phyloP scores from a whole-genome alignment of 352 stramenopile species.

The Stramenopiles sp. region DNA sequence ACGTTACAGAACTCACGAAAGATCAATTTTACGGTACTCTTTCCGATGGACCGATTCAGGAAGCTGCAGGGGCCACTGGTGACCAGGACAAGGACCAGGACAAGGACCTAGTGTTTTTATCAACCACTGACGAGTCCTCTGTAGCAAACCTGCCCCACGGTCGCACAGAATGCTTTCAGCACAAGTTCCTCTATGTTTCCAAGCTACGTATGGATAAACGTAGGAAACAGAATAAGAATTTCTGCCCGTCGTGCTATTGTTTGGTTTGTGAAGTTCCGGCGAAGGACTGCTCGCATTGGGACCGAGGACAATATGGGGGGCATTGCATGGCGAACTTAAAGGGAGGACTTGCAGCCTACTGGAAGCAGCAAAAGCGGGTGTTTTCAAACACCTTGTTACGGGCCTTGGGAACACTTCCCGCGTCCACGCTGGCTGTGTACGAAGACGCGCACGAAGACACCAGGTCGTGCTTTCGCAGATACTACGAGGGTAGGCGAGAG shows the following conservation, averaged over 20 bases:
- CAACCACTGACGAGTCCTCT: neutral
- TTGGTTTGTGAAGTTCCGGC: neutral
- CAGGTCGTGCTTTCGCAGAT: neutral
- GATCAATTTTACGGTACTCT: neutral
- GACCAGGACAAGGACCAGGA: neutral
- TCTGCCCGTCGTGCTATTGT: neutral
- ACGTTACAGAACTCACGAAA: neutral
- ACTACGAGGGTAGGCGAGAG: neutral
- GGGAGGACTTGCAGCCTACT: neutral
- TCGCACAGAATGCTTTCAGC: neutral
- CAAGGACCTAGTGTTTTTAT: neutral
- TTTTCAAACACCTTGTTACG: neutral
- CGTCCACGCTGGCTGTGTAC: neutral
- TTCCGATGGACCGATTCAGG: neutral
- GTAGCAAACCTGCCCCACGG: neutral
- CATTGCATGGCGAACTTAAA: neutral
- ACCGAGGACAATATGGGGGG: neutral
- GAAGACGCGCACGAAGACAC: neutral
- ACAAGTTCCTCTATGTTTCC: neutral
- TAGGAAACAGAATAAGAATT: neutral
- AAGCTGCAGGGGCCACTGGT: neutral
- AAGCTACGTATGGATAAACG: neutral
- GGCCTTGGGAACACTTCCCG: neutral
- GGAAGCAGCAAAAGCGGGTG: neutral
- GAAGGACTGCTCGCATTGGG: neutral